These are phyloP conservation scores for Helicocarpus griseus DNA, from an alignment of 2,329 filamentous ascomycete species.

Conservation along the genomic window DNA sequence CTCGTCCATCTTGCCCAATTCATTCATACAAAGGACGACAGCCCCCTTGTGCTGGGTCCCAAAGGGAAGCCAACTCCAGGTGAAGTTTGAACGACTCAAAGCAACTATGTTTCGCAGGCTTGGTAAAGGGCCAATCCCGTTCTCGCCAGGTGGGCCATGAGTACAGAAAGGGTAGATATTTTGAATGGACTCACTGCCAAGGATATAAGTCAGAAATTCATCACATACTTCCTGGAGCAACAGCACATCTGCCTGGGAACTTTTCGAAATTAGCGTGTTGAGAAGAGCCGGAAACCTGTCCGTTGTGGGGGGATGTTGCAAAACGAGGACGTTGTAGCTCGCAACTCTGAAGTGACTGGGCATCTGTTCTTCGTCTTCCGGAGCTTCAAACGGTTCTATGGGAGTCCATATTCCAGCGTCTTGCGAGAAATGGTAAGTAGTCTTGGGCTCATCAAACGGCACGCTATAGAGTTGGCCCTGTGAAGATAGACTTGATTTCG, in stretches of 20 bases:
- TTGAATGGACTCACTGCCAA: conserved; percentile 38
- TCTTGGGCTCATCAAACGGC: conserved; percentile 1
- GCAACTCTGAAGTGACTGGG: conserved; percentile 22
- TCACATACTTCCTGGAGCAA: conserved; percentile 56
- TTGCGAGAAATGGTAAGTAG: conserved; percentile 23
- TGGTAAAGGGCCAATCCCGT: conserved; percentile 45
- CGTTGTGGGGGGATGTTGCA: conserved; percentile 24
- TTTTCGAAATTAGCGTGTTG: conserved; percentile 23
- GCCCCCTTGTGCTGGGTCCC: conserved; percentile 49
- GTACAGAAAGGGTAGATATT: conserved; percentile 47
- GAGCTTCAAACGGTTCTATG: not conserved
- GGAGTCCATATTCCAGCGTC: conserved; percentile 19
- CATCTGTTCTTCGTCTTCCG: conserved; percentile 1
- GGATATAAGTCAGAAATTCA: conserved; percentile 49
- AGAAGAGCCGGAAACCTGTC: conserved; percentile 30
- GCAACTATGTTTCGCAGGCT: conserved; percentile 53
- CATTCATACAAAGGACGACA: conserved; percentile 38
- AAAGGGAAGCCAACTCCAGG: conserved; percentile 47
- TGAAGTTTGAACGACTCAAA: conserved; percentile 47
- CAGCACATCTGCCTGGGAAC: conserved; percentile 28
- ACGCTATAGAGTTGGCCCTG: not conserved
- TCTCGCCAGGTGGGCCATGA: conserved; percentile 46
- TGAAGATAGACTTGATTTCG: not conserved
- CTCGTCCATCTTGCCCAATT: conserved; percentile 23
- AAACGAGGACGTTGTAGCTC: conserved; percentile 37